phyloP scores from a whole-genome alignment of 2,329 filamentous ascomycete genomes.

The Aureobasidium sp. region DNA sequence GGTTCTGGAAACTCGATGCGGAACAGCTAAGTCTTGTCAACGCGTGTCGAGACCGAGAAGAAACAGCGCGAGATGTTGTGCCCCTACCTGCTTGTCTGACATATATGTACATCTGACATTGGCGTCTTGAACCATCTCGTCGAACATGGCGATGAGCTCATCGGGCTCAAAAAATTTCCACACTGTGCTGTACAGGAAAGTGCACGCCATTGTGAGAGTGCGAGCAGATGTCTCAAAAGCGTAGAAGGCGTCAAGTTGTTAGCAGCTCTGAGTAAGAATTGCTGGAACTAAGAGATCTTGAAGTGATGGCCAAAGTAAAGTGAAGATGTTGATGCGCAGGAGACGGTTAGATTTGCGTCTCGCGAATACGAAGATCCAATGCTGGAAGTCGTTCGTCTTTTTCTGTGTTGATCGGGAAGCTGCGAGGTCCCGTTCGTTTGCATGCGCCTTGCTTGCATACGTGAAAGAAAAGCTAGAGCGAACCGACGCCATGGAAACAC shows the following conservation, averaged over 20 bases:
- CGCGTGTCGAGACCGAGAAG: not conserved
- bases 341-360: not conserved
- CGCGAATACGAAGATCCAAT: not conserved
- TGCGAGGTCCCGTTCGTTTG: not conserved
- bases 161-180: slow-evolving; percentile 19
- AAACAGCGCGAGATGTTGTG: not conserved
- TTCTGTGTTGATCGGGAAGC: not conserved
- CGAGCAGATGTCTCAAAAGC: not conserved
- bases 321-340: not conserved
- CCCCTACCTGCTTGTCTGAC: not conserved
- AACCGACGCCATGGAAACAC: no score
- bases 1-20: not conserved
- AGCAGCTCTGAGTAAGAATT: not conserved
- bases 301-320: not conserved
- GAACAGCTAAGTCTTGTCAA: not conserved
- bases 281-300: not conserved
- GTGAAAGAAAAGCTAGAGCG: not conserved
- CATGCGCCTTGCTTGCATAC: not conserved
- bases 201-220: slow-evolving; percentile 16
- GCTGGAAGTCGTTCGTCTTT: not conserved
- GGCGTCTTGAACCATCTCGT: slow-evolving; percentile 13
- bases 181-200: slow-evolving; percentile 22
- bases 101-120: slow-evolving; percentile 10
- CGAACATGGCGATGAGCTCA: slow-evolving; percentile 18
- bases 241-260: not conserved